Evolutionary conservation across 2,329 filamentous ascomycete genomes (phyloP), one percentile per base, ranked within the genome.

Genomic region (Monosporascus cannonballus): DNA sequence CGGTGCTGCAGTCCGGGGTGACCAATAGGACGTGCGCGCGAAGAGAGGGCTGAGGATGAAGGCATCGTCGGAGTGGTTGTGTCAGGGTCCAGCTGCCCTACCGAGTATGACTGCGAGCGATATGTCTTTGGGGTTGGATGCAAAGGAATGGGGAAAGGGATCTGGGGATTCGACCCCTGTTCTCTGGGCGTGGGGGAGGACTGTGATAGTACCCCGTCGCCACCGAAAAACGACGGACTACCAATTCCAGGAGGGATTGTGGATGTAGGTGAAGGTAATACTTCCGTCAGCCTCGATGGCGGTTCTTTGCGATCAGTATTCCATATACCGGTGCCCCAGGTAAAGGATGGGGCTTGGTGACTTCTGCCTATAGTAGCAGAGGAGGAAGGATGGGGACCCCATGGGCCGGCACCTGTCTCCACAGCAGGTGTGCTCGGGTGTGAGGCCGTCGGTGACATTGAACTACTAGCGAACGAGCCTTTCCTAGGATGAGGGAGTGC

Each of bases 101-200:
- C 93, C 0, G 93, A 97, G 70, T 97, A 97, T 4, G 94, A 97
- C 69, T 96, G 90, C 6, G 94, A 99, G 44, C 94, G 86, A 63
- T 96, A 94, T 1, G 90, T 91, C 70, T 97, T 97, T 2, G 89
- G 89, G 0, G 90, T 94, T 1, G 93, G 91, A 57, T 96, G 89
- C 20, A 96, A 77, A 4, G 91, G 91, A 59, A 96, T 95, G 6
- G 89, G 81, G 64, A 96, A 96, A 1, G 90, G 89, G 51, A 96
- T 88, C 57, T 93, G 84, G 60, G 77, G 70, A 56, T 80, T 85
- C 42, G 75, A 74, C 36, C 69, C 78, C 61, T 69, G 78, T 60
- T 80, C 80, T 65, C 76, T 76, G 47, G 74, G 76, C 52, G 70
- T 74, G 47, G 75, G 75, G 37, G 80, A 78, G 0, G 76, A 74